phyloP scores from a whole-genome alignment of 2,329 filamentous ascomycete species.

The Talaromyces atroroseus region DNA sequence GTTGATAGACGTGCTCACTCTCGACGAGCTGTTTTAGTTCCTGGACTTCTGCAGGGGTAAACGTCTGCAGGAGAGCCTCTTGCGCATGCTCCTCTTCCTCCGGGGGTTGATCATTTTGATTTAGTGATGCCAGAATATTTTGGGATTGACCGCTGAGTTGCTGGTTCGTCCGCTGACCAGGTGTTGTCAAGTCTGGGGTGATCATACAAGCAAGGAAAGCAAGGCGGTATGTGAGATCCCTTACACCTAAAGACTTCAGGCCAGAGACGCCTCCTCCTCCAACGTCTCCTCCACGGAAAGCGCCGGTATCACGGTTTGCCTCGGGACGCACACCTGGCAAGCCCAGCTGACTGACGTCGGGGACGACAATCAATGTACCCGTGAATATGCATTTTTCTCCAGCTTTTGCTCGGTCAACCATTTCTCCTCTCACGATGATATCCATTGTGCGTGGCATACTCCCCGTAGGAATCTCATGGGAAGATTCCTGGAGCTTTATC shows the following conservation, averaged over 20 bases:
- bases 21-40: conserved; percentile 92
- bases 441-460: conserved; percentile 99
- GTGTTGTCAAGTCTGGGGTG: conserved; percentile 75
- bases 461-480: conserved; percentile 93
- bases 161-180: conserved; percentile 67
- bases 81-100: conserved; percentile 80
- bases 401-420: conserved; percentile 94
- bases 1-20: conserved; percentile 88
- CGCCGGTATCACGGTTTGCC: conserved; percentile 75
- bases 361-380: conserved; percentile 90
- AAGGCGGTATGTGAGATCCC: conserved; percentile 89
- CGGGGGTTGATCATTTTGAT: conserved; percentile 64
- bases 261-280: conserved; percentile 82
- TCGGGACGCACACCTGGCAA: conserved; percentile 80
- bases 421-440: conserved; percentile 90
- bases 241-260: conserved; percentile 85
- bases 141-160: conserved; percentile 66
- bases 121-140: conserved; percentile 80
- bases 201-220: conserved; percentile 98
- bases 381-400: conserved; percentile 99
- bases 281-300: conserved; percentile 69
- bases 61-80: conserved; percentile 75
- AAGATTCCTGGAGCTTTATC: conserved; percentile 96
- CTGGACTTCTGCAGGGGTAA: conserved; percentile 81
- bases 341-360: conserved; percentile 90